Base-by-base conservation (phyloP, 768 basidiomycete genomes). In the Naganishia antarctica region DNA sequence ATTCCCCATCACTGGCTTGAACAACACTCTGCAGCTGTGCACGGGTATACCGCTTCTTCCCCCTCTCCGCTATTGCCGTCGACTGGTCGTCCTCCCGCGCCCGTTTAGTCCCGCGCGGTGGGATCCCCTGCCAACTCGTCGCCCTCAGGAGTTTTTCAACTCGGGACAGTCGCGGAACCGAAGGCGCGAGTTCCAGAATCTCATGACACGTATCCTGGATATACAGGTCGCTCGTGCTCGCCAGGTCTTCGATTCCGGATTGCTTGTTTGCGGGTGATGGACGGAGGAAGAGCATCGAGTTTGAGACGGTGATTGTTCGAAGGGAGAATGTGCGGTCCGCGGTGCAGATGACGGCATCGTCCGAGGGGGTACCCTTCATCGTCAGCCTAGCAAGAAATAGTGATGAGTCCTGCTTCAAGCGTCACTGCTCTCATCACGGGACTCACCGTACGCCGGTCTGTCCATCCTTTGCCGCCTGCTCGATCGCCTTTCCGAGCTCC, bases 261-360 rank as follows among this genome's bases (percentile, higher is more conserved):
- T n/a, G n/a, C n/a, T n/a, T n/a, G n/a, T n/a, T n/a, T n/a, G n/a
- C n/a, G n/a, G n/a, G n/a, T n/a, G n/a, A n/a, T 15, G 50, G 50
- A n/a, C 50, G 69, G 65, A 88, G 81, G 46, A 97, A 83, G 13
- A 92, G 80, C 34, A 93, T 79, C 0, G 91, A 87, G 76, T 98
- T 98, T 18, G 92, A 96, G 49, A 96, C 80, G 9, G 83, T 82
- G n/a, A 98, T 86, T 0, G 91, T 88, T 61, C 93, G 86, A 28
- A 98, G 79, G 1, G 83, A 73, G 73, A 87, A 99, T 0, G 94
- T 98, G 73, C 83, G 85, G 63, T 86, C 82, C 0, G 81, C 70
- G 0, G 92, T 94, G 75, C 94, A 97, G 9, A 94, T 79, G 0
- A 96, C 91, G 0, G 93, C 94, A 70, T 93, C 88, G 69, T 97